Evolutionary conservation across 1,284 basidiomycete species (phyloP).

Genomic region (Polyporus tsugae): DNA sequence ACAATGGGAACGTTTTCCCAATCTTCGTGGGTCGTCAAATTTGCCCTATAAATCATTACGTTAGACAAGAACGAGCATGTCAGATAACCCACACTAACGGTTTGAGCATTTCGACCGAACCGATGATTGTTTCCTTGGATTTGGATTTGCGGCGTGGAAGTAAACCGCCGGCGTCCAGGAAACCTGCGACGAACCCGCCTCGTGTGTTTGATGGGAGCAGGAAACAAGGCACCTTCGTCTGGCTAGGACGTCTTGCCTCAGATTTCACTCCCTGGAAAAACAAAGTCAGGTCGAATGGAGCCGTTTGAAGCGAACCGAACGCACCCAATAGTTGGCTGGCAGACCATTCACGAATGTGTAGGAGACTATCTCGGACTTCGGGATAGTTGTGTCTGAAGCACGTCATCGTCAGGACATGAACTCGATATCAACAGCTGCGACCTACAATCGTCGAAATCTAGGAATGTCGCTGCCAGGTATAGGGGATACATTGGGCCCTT

Average conservation of each 20-base stretch:
- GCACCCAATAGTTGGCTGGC: constrained; percentile 40
- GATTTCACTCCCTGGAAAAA: constrained; percentile 18
- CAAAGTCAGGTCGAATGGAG: background rate
- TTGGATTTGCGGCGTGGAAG: constrained; percentile 44
- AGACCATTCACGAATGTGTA: constrained; percentile 31
- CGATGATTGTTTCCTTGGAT: constrained; percentile 53
- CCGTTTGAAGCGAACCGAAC: background rate
- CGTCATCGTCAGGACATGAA: background rate
- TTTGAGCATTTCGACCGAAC: constrained; percentile 58
- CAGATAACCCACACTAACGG: constrained; percentile 50
- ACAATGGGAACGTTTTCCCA: constrained; percentile 59
- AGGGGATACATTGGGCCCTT: constrained; percentile 40
- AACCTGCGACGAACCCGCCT: constrained; percentile 49
- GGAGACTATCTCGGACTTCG: constrained; percentile 39
- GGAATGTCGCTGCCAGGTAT: constrained; percentile 59
- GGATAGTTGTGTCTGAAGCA: constrained; percentile 36
- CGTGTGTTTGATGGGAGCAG: constrained; percentile 42
- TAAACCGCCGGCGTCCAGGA: constrained; percentile 53
- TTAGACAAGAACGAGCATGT: constrained; percentile 5
- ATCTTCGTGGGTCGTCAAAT: constrained; percentile 57
- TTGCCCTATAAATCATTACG: constrained; percentile 50
- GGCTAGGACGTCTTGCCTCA: constrained; percentile 51
- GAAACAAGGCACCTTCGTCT: constrained; percentile 51
- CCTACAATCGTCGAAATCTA: constrained; percentile 72
- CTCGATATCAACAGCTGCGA: background rate